A percentile compares a stretch with the other conserved stretches of the same genome.
phyloP scores from a whole-genome alignment of 164 flowering plant species.

The Platanus orientalis region DNA sequence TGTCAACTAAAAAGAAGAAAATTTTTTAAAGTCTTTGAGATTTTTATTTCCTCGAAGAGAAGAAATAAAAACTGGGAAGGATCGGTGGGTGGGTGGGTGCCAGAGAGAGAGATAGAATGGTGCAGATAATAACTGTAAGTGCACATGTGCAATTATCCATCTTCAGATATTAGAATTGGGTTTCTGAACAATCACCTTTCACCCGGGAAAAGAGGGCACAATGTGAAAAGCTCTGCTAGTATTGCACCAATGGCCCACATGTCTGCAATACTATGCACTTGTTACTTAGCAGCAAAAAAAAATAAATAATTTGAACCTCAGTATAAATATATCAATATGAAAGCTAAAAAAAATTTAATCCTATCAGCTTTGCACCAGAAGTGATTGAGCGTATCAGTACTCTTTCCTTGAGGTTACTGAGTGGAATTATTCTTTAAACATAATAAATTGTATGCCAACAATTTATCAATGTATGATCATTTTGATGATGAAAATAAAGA shows the following conservation, averaged over 20 bases:
- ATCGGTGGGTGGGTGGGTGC: too few relatives aligned
- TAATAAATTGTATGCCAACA: too few relatives aligned
- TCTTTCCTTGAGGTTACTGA: not conserved
- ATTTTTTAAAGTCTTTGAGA: too few relatives aligned
- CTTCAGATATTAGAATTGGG: not conserved
- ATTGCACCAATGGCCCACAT: constrained; percentile 96
- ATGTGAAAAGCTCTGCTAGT: constrained; percentile 77
- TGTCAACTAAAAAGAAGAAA: too few relatives aligned
- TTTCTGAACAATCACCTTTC: constrained; percentile 50
- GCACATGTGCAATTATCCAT: too few relatives aligned
- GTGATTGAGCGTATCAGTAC: not conserved
- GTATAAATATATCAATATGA: too few relatives aligned
- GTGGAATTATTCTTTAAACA: not conserved
- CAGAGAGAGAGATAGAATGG: too few relatives aligned
- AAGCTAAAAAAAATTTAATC: not conserved
- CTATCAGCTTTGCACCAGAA: not conserved
- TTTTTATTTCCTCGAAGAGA: too few relatives aligned
- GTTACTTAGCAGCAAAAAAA: constrained; percentile 10
- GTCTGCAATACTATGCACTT: constrained; percentile 38
- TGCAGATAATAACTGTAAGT: too few relatives aligned
- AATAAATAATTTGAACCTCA: not conserved
- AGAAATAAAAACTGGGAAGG: too few relatives aligned
- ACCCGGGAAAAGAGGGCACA: constrained; percentile 75
- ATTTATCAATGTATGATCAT: too few relatives aligned
- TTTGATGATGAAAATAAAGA: too few relatives aligned